Evolutionary conservation across 2,329 filamentous ascomycete species (phyloP).

Genomic region (Lecanicillium sp.): DNA sequence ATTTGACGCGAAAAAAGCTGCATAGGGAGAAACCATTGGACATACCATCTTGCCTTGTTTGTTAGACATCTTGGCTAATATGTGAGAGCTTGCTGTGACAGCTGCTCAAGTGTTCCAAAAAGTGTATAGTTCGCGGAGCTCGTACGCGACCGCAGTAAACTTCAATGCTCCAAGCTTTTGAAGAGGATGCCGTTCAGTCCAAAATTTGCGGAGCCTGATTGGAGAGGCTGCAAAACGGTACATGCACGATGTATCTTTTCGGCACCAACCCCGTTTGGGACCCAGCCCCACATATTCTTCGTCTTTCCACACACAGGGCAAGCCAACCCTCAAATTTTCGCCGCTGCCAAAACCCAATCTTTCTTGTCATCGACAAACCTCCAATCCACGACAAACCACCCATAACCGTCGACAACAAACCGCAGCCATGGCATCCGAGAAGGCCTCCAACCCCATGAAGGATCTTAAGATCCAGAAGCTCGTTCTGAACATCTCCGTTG

Average conservation of each 20-base stretch:
- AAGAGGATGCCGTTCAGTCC: slow-evolving; percentile 21
- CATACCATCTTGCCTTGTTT: slow-evolving; percentile 99
- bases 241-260: slow-evolving; percentile 19
- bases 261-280: slow-evolving; percentile 17
- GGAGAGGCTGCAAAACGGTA: slow-evolving; percentile 28
- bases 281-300: slow-evolving; percentile 13
- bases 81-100: slow-evolving; percentile 22
- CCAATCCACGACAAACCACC: slow-evolving; percentile 26
- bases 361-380: slow-evolving; percentile 15
- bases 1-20: slow-evolving; percentile 37
- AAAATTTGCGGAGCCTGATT: slow-evolving; percentile 39
- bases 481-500: slow-evolving; percentile 98
- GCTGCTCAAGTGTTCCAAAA: slow-evolving; percentile 33
- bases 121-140: slow-evolving; percentile 31
- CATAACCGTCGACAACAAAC: slow-evolving; percentile 24
- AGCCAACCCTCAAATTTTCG: slow-evolving; percentile 31
- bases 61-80: slow-evolving; percentile 38
- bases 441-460: slow-evolving; percentile 97
- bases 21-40: slow-evolving; percentile 22
- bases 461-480: slow-evolving; percentile 99
- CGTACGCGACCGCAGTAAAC: slow-evolving; percentile 30
- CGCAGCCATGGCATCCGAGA: slow-evolving; percentile 57
- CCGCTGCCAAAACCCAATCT: slow-evolving; percentile 26
- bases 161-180: slow-evolving; percentile 33
- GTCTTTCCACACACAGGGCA: slow-evolving; percentile 26